Evolutionary conservation across 805 yeast genomes (phyloP).

Genomic region (Barnettozyma pratensis): DNA sequence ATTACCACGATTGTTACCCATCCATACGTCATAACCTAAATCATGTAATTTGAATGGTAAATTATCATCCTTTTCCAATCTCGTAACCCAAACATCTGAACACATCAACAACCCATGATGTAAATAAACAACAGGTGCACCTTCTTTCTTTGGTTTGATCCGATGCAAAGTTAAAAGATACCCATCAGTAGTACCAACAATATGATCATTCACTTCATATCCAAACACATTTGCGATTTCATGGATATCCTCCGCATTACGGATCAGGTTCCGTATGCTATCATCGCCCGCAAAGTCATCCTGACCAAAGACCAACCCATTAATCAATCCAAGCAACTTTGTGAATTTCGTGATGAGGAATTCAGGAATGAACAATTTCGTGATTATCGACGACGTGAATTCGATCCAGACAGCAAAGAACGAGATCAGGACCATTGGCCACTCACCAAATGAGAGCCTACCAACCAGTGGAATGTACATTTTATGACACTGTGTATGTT

Average conservation of each 20-base stretch:
- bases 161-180: conserved; percentile 75
- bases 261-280: conserved; percentile 29
- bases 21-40: conserved; percentile 89
- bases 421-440: conserved; percentile 42
- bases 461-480: conserved; percentile 37
- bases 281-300: conserved; percentile 14
- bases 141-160: conserved; percentile 38
- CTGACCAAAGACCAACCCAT: conserved; percentile 1
- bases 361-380: conserved; percentile 38
- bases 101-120: conserved; percentile 93
- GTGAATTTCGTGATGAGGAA: conserved; percentile 35
- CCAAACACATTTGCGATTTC: conserved; percentile 68
- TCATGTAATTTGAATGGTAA: conserved; percentile 74
- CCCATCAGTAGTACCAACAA: conserved; percentile 73
- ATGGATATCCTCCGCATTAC: conserved; percentile 48
- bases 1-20: conserved; percentile 90
- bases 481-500: neutral
- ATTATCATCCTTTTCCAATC: conserved; percentile 40
- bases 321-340: conserved; percentile 8
- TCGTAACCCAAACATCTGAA: conserved; percentile 76
- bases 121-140: conserved; percentile 58
- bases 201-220: conserved; percentile 66
- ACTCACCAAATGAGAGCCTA: conserved; percentile 42
- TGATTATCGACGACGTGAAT: conserved; percentile 38
- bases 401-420: conserved; percentile 47